Conservation (phyloP, 2,329 filamentous ascomycete genomes). For the Fusarium sublunatum region DNA sequence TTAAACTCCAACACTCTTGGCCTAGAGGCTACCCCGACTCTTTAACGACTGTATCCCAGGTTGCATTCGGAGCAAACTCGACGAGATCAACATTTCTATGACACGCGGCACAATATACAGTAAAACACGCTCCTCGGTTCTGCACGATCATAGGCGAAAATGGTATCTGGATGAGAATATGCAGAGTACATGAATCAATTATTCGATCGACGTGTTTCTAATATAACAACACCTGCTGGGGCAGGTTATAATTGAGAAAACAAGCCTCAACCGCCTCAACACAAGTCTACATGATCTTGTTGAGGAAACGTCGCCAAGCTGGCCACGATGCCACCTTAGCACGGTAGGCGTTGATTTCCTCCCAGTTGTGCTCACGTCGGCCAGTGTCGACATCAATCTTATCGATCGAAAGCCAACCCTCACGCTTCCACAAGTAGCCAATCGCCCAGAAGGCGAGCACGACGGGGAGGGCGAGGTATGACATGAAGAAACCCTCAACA, state of each 20-base stretch:
- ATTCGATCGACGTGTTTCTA: conserved; percentile 1
- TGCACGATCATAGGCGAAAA: conserved; percentile 11
- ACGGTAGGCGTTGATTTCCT: conserved; percentile 67
- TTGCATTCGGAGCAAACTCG: too few species aligned
- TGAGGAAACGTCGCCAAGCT: conserved; percentile 58
- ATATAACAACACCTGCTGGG: background rate
- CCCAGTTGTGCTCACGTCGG: conserved; percentile 74
- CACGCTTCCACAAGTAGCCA: conserved; percentile 74
- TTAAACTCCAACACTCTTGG: too few species aligned
- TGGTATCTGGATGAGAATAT: conserved; percentile 39
- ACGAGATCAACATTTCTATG: background rate
- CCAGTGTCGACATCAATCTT: conserved; percentile 77
- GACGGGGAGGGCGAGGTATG: conserved; percentile 65
- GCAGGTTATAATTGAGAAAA: background rate
- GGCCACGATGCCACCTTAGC: conserved; percentile 63
- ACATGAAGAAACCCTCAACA: conserved; percentile 65
- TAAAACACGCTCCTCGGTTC: background rate
- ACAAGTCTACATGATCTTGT: conserved; percentile 54
- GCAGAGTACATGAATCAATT: conserved; percentile 34
- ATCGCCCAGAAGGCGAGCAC: conserved; percentile 66
- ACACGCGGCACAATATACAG: background rate
- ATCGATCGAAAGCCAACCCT: conserved; percentile 66
- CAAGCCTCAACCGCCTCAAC: background rate
- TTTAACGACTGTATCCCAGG: too few species aligned
- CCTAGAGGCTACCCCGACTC: too few species aligned